Base-by-base conservation (phyloP, 257 asterid genomes). In the Salvia miltiorrhiza region DNA sequence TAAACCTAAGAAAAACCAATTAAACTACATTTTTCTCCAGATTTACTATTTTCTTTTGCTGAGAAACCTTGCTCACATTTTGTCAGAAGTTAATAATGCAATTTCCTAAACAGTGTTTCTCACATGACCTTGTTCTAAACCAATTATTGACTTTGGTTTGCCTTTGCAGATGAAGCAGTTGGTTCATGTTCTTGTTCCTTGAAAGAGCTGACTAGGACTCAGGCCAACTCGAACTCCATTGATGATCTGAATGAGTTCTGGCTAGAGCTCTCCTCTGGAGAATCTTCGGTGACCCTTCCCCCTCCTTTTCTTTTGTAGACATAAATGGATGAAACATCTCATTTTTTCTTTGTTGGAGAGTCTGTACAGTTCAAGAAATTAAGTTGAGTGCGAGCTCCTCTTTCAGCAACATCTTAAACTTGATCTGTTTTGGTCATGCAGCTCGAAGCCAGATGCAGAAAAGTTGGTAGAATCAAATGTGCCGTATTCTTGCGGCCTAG, bases 171-270 rank as follows among this genome's bases (percentile, higher is more conserved):
- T 72, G 83, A 83, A 33, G 78, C 82, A 69, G 76, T 90, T 80
- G 95, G 99, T 72, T 76, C 71, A 76, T 86, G 68, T 74, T 79
- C 86, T 39, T 82, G 89, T 78, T 79, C 95, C 30, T 65, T 93
- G 80, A 82, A 79, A 67, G 82, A 82, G 75, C 78, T 90, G 78
- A 65, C 67, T 56, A 78, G 61, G 52, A 55, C 78, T 77, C 84
- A 77, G 69, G 85, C 77, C 68, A 67, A 53, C 58, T 60, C 79
- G 70, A 70, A 19, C 28, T 66, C 76, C 57, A 49, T 58, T 65
- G 78, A 76, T 69, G 17, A 64, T 76, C 70, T 53, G 52, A 49
- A 73, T 73, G 90, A 83, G 61, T 82, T 89, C 39, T 93, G 96
- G 96, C 80, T 86, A 41, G 90, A 89, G 74, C 69, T 93, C 65